These are phyloP conservation scores for Themeda triandra DNA, from an alignment of 176 grass and related monocot species.

Conservation along the genomic window DNA sequence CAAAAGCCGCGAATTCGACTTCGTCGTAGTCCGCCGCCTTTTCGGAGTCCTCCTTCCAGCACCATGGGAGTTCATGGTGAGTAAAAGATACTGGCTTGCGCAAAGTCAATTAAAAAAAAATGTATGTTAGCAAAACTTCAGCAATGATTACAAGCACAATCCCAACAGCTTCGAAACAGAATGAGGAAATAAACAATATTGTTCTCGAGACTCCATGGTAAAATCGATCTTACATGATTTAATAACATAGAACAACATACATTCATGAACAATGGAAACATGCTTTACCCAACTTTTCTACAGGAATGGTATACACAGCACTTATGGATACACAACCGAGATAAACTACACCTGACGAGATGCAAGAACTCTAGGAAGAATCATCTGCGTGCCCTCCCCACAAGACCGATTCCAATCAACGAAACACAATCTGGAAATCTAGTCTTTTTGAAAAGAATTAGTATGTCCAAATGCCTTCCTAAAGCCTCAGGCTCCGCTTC, in stretches of 20 bases:
- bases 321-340: not conserved
- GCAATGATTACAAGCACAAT: not conserved
- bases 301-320: not conserved
- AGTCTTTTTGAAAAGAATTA: not conserved
- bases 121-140: slow-evolving; percentile 8
- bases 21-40: slow-evolving; percentile 25
- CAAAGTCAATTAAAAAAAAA: not conserved
- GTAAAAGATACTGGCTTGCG: not conserved
- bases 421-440: not conserved
- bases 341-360: not conserved
- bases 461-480: not conserved
- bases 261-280: not conserved
- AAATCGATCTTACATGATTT: not conserved
- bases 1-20: slow-evolving; percentile 1
- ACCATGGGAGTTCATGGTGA: slow-evolving; percentile 29
- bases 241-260: not conserved
- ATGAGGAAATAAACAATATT: not conserved
- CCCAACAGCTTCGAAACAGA: not conserved
- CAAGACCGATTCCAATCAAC: not conserved
- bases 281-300: not conserved
- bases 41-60: slow-evolving; percentile 18
- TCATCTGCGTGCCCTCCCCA: not conserved
- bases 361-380: not conserved
- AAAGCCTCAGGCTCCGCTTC: not conserved
- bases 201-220: not conserved